Evolutionary conservation across 495 filamentous ascomycete species (phyloP).

Genomic region (Aspergillus bertholletiae): DNA sequence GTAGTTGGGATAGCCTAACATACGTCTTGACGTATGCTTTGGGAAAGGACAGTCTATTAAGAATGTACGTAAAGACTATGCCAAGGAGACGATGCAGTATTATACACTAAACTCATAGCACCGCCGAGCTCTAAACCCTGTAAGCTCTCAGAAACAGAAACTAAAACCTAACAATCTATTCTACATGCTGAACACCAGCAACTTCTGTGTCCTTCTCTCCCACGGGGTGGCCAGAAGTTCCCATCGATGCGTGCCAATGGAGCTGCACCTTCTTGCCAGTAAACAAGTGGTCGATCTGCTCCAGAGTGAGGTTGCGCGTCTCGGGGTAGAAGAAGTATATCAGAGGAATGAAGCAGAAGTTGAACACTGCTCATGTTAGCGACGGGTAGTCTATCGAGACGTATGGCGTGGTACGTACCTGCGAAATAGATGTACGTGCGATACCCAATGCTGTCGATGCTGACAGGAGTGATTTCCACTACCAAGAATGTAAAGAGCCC

Average conservation of each 20-base stretch:
- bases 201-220: constrained; percentile 19
- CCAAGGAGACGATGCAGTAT: too few species aligned
- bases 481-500: constrained; percentile 39
- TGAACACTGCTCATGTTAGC: constrained; percentile 53
- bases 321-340: constrained; percentile 76
- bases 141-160: neutral
- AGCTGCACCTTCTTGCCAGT: constrained; percentile 44
- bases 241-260: constrained; percentile 33
- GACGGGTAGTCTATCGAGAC: neutral
- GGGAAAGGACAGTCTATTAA: too few species aligned
- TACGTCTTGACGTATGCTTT: too few species aligned
- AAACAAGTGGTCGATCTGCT: constrained; percentile 65
- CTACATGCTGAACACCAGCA: constrained; percentile 23
- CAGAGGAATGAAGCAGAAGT: constrained; percentile 65
- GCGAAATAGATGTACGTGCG: constrained; percentile 48
- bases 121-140: too few species aligned
- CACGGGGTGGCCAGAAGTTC: constrained; percentile 22
- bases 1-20: too few species aligned
- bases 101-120: too few species aligned
- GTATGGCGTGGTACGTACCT: constrained; percentile 13
- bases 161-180: constrained; percentile 8
- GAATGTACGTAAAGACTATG: too few species aligned
- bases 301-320: constrained; percentile 60
- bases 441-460: constrained; percentile 34
- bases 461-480: constrained; percentile 40